Base-by-base conservation (phyloP, 176 grass and related monocot species). In the Aegilops longissima region DNA sequence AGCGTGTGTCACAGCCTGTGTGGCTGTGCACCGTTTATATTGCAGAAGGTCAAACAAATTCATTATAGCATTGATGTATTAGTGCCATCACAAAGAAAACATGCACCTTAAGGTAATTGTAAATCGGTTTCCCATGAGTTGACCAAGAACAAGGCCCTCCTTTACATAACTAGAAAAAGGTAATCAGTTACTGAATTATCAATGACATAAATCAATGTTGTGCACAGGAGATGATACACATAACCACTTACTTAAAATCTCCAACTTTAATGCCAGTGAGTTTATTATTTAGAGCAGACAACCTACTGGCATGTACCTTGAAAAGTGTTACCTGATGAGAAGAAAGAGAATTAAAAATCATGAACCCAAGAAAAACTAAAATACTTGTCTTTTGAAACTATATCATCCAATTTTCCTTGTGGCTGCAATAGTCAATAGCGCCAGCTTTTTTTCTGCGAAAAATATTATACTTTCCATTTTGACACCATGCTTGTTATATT, bases 31-130 rank as follows among this genome's bases (percentile, higher is more conserved):
- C 78, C 47, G 76, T 69, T 31, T n/a, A 70, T 47, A 78, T 78
- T 72, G 16, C 79, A 68, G 25, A 78, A 64, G 16, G 8, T 23
- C 39, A 86, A 86, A 45, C 12, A 86, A 29, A 45, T 29, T 63
- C 14, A 64, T 12, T 52, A 54, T 25, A 72, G 58, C 16, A 64
- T 54, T 42, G 17, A 9, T 70, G 18, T 70, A 78, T 66, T 66
- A 78, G 10, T 5, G 25, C 36, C 77, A 86, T 58, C 63, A 82
- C 29, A 82, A 78, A n/a, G 66, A 54, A 65, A 79, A 63, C 29
- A 78, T 47, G 2, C 40, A 98, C 96, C 96, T 95, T 75, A 98
- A 92, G 80, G 86, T 98, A 86, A 98, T 92, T 76, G 92, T 93
- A 77, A 98, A 98, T 10, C 70, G 91, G 84, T 95, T 95, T 75